These are phyloP conservation scores for Plasmodium fragile DNA, from an alignment of 169 alveolate species.

Conservation along the genomic window DNA sequence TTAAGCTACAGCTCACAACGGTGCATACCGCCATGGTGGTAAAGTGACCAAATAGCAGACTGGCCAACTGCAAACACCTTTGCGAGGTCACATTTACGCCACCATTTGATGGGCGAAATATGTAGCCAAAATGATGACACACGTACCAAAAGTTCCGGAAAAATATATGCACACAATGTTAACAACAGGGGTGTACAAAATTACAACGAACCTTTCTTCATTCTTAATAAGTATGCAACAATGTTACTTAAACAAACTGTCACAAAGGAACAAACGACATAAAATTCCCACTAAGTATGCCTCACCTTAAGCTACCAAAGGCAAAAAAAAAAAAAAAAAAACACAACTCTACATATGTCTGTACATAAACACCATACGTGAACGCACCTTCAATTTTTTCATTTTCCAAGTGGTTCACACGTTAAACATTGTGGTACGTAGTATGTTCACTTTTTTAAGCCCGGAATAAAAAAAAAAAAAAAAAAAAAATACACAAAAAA, in stretches of 20 bases:
- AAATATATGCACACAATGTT: neutral
- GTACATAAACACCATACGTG: neutral
- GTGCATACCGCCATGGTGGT: neutral
- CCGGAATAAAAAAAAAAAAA: neutral
- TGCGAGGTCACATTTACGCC: neutral
- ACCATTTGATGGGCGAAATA: neutral
- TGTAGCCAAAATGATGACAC: neutral
- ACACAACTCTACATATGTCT: neutral
- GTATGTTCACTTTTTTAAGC: neutral
- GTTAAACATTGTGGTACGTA: neutral
- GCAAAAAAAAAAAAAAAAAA: neutral
- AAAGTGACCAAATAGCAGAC: neutral
- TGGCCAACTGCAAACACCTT: neutral
- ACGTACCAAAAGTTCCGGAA: neutral
- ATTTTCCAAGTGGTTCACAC: neutral
- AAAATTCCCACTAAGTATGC: neutral
- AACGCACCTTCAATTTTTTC: neutral
- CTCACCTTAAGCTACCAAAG: neutral
- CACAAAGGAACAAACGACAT: neutral
- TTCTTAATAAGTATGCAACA: neutral
- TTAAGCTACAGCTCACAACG: neutral
- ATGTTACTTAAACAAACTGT: neutral
- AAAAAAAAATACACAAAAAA: neutral
- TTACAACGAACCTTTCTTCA: neutral
- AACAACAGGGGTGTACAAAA: neutral